phyloP scores from a whole-genome alignment of 768 basidiomycete genomes.

The Sporobolomyces roseus region DNA sequence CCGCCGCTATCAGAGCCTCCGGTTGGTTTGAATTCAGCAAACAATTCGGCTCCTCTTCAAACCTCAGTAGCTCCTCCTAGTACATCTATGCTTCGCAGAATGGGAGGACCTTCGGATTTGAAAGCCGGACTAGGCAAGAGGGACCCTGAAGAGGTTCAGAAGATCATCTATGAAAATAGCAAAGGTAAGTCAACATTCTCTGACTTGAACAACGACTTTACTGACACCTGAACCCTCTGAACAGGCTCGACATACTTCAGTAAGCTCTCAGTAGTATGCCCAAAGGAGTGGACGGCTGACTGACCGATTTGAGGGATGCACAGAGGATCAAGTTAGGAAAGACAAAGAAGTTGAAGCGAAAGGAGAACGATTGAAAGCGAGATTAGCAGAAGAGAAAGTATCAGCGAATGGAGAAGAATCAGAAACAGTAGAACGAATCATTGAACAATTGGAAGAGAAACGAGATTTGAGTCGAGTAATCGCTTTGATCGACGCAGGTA shows the following conservation, averaged over 20 bases:
- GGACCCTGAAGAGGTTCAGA: slow-evolving; percentile 6
- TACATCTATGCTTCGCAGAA: slow-evolving; percentile 7
- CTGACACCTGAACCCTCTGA: not conserved
- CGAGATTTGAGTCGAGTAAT: slow-evolving; percentile 77
- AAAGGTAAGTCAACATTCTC: slow-evolving; percentile 18
- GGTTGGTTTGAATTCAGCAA: too few relatives aligned
- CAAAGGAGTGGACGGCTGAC: slow-evolving; percentile 6
- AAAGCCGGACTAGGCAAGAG: slow-evolving; percentile 12
- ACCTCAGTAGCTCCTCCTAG: not conserved
- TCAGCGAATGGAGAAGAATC: slow-evolving; percentile 18
- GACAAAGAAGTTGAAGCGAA: slow-evolving; percentile 69
- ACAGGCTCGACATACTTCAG: slow-evolving; percentile 84
- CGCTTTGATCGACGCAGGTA: slow-evolving; percentile 94
- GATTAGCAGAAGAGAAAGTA: slow-evolving; percentile 5
- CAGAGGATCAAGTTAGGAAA: slow-evolving; percentile 80
- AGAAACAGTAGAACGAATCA: slow-evolving; percentile 24
- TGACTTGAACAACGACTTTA: not conserved
- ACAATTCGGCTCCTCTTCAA: too few relatives aligned
- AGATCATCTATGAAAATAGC: slow-evolving; percentile 37
- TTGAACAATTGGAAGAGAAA: slow-evolving; percentile 65
- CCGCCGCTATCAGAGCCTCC: too few relatives aligned
- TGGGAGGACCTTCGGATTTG: slow-evolving; percentile 26
- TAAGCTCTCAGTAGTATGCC: slow-evolving; percentile 42
- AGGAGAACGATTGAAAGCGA: not conserved
- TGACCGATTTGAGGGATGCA: too few relatives aligned